Percentiles rank a stretch among this genome's conserved stretches.
phyloP scores from a whole-genome alignment of 306 rosid species.

The Lathyrus oleraceus region DNA sequence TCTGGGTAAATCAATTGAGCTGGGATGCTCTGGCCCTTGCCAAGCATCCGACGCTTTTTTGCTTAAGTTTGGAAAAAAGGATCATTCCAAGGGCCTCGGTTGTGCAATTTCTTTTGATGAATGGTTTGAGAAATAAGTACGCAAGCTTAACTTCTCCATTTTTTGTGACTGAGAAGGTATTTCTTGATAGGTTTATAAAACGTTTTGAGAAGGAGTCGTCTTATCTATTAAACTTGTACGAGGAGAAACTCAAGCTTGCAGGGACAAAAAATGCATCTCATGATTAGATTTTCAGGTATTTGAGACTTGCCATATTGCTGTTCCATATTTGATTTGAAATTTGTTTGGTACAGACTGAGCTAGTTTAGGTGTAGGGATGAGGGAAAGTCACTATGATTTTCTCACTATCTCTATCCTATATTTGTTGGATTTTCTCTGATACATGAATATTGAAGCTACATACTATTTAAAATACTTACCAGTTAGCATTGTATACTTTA shows the following conservation, averaged over 20 bases:
- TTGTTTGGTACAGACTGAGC: neutral
- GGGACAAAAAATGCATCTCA: too few relatives aligned
- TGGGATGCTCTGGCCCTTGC: neutral
- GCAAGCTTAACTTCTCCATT: neutral
- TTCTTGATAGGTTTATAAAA: neutral
- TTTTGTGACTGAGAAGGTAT: neutral
- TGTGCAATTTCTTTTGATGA: conserved; percentile 31
- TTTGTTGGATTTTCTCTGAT: too few relatives aligned
- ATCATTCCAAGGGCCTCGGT: conserved; percentile 48
- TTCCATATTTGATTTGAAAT: too few relatives aligned
- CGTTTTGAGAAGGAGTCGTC: neutral
- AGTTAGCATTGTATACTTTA: too few relatives aligned
- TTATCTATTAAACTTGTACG: neutral
- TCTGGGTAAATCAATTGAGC: conserved; percentile 47
- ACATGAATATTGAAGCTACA: too few relatives aligned
- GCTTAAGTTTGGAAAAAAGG: conserved; percentile 49
- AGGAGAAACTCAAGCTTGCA: neutral
- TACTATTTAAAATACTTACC: too few relatives aligned
- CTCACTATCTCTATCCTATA: too few relatives aligned
- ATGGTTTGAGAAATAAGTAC: conserved; percentile 39
- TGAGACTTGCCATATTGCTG: too few relatives aligned
- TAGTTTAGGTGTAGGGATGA: neutral
- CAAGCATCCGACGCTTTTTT: conserved; percentile 1
- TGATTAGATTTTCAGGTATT: too few relatives aligned
- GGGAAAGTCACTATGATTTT: too few relatives aligned